phyloP scores from a whole-genome alignment of 257 asterid species.

The Rubia yunnanensis region DNA sequence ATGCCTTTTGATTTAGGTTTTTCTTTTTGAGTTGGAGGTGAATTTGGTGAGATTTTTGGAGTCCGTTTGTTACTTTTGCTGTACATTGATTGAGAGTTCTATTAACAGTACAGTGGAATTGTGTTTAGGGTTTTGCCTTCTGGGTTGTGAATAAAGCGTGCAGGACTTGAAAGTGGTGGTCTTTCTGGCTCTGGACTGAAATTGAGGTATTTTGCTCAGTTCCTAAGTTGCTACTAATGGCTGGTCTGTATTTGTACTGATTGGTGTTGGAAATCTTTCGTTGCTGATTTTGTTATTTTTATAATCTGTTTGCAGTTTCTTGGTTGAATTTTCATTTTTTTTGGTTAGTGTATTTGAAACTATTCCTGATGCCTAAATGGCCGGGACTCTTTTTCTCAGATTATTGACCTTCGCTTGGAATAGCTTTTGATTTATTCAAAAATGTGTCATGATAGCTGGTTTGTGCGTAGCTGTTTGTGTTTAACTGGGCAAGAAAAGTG shows the following conservation, averaged over 20 bases:
- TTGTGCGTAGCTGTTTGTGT: neutral
- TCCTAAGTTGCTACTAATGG: neutral
- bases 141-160: neutral
- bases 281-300: no score
- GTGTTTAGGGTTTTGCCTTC: conserved; percentile 5
- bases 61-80: no score
- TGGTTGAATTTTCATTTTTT: neutral
- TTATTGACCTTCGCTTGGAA: neutral
- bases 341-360: neutral
- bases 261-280: no score
- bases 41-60: no score
- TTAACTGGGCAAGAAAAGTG: neutral
- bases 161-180: neutral
- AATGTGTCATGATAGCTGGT: neutral
- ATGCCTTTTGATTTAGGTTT: neutral
- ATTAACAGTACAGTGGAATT: neutral
- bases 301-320: neutral
- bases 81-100: neutral
- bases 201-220: conserved; percentile 1
- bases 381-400: neutral
- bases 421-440: neutral
- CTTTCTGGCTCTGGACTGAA: neutral
- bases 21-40: no score
- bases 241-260: neutral
- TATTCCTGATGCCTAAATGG: neutral